Evolutionary conservation across 768 basidiomycete genomes (phyloP).

Genomic region (Rhizopogon roseolus): DNA sequence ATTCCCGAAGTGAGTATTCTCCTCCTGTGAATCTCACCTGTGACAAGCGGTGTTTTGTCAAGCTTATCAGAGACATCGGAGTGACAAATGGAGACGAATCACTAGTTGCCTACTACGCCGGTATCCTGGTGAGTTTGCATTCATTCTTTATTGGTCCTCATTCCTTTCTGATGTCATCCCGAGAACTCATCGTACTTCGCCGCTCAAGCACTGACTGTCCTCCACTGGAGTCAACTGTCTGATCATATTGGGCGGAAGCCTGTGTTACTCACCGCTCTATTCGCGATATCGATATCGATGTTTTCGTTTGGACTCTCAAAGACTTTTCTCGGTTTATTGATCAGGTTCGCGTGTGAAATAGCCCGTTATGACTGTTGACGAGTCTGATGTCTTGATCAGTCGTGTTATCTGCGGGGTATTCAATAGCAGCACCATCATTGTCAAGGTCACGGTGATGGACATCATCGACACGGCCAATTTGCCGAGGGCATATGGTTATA

Average conservation of each 20-base stretch:
- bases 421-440: conserved; percentile 50
- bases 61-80: conserved; percentile 25
- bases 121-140: conserved; percentile 34
- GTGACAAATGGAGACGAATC: conserved; percentile 41
- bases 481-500: conserved; percentile 46
- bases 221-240: conserved; percentile 46
- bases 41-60: background rate
- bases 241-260: conserved; percentile 46
- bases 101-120: conserved; percentile 42
- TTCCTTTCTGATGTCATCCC: conserved; percentile 27
- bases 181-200: conserved; percentile 46
- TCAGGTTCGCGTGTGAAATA: conserved; percentile 29
- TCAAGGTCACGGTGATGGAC: conserved; percentile 41
- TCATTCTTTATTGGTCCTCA: background rate
- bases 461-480: conserved; percentile 30
- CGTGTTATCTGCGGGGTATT: conserved; percentile 42
- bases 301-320: conserved; percentile 42
- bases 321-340: conserved; percentile 36
- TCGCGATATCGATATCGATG: conserved; percentile 41
- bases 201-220: conserved; percentile 40
- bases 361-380: conserved; percentile 1
- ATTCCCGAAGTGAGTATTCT: conserved; percentile 45
- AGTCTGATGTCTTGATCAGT: conserved; percentile 13
- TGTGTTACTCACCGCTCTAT: conserved; percentile 38
- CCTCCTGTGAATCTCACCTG: background rate